Base-by-base conservation (phyloP, 768 basidiomycete genomes). In the Lactarius sp. region DNA sequence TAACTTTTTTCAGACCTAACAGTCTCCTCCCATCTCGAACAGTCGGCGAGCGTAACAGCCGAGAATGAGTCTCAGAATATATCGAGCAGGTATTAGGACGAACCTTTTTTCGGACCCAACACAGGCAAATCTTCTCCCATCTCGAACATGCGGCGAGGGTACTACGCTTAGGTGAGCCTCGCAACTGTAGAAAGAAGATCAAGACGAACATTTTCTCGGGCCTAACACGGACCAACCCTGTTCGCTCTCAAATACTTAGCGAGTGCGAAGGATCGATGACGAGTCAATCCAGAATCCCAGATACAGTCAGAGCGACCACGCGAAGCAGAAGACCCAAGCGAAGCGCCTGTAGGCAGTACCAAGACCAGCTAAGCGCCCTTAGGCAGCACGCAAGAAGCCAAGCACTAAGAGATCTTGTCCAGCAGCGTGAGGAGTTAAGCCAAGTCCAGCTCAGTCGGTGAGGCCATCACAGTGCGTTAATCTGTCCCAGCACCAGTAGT, bases 321-420 rank as follows among this genome's bases (percentile, higher is more conserved):
- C 27, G 27, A 27, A 27, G 27, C 27, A 27, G 27, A 27, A 27
- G 27, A 27, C 27, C 27, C 27, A 27, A 27, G 27, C 27, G 27
- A 27, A 27, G 27, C 27, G 27, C 27, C 27, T 2, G 27, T 27
- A 27, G 36, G 52, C 53, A 46, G 27, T 13, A 4, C 10, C 47
- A 31, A 50, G 58, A 53, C 33, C 44, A 47, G 60, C 60, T 34
- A 37, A 53, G 52, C 52, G 22, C 52, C 53, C 46, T 33, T 56
- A 50, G 60, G 37, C 46, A 56, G 52, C 18, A 22, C 47, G n/a
- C 33, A 37, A 41, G 53, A 47, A 49, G 36, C 52, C 18, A 55
- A 61, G 51, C 52, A 39, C 14, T 34, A 27, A 31, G 22, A 46
- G 31, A 41, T 20, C 50, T 20, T 42, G 52, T 53, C 42, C 34